These are phyloP conservation scores for Esteya vermicola DNA, from an alignment of 2,329 filamentous ascomycete species.

Conservation along the genomic window DNA sequence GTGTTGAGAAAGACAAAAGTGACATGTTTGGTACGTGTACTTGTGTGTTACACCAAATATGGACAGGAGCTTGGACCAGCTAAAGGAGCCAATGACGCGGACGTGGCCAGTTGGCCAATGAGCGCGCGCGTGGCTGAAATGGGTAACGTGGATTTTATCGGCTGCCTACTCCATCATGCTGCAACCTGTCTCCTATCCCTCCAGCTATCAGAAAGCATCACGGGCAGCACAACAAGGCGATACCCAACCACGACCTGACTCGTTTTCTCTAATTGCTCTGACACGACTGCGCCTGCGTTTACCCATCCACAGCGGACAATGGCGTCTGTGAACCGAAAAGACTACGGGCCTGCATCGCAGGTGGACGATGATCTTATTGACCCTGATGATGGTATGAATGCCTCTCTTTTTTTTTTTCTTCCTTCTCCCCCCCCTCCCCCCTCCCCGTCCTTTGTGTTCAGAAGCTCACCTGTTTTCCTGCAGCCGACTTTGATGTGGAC, in stretches of 20 bases:
- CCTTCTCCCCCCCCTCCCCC: too few relatives aligned
- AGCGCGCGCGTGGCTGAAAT: conserved; percentile 2
- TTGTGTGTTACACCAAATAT: background rate
- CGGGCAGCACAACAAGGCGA: too few relatives aligned
- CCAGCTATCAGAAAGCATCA: too few relatives aligned
- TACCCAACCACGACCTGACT: too few relatives aligned
- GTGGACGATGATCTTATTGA: conserved; percentile 59
- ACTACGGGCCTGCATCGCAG: conserved; percentile 47
- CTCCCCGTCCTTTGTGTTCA: too few relatives aligned
- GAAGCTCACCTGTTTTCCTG: background rate
- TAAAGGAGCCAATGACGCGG: conserved; percentile 3
- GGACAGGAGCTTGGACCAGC: conserved; percentile 15
- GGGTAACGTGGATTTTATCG: conserved; percentile 14
- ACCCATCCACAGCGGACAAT: too few relatives aligned
- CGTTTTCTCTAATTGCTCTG: too few relatives aligned
- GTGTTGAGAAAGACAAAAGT: too few relatives aligned
- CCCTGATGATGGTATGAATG: conserved; percentile 62
- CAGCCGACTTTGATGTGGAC: conserved; percentile 79
- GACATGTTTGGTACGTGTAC: background rate
- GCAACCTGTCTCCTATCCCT: conserved; percentile 3
- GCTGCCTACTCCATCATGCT: background rate
- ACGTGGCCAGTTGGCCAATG: conserved; percentile 1
- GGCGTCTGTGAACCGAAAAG: conserved; percentile 31
- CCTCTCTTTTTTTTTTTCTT: conserved; percentile 1
- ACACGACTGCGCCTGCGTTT: too few relatives aligned